Evolutionary conservation across 768 basidiomycete genomes (phyloP).

Genomic region (Serendipita sp.): DNA sequence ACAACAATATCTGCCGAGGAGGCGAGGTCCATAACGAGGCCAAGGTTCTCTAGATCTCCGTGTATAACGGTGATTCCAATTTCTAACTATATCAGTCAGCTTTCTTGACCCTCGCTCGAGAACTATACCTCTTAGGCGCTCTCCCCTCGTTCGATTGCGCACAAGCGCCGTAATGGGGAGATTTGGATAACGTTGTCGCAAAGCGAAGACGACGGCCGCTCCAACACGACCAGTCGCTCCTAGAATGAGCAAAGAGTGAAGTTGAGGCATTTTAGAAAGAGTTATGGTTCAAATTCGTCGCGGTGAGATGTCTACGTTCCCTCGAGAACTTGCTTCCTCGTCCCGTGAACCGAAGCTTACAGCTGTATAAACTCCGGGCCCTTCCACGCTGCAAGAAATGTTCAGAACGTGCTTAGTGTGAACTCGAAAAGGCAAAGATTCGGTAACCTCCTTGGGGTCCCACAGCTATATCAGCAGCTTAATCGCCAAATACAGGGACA

Average conservation of each 20-base stretch:
- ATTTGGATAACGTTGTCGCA: background rate
- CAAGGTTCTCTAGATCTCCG: background rate
- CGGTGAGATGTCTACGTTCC: no score
- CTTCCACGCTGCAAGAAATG: no score
- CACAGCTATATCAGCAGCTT: no score
- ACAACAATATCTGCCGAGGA: background rate
- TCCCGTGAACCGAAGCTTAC: no score
- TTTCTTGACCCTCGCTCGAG: background rate
- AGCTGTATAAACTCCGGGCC: no score
- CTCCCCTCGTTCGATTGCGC: background rate
- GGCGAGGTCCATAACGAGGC: background rate
- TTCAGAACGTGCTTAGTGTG: no score
- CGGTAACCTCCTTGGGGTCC: no score
- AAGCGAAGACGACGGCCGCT: background rate
- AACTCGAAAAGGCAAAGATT: no score
- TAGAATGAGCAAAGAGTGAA: background rate
- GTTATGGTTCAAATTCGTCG: no score
- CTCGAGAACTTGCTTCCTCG: no score
- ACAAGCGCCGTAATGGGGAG: slow-evolving; percentile 1
- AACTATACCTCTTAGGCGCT: background rate
- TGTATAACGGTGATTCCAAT: background rate
- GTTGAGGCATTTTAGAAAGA: background rate
- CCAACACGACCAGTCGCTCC: background rate
- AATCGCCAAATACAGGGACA: no score
- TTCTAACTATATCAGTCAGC: background rate